Base-by-base conservation (phyloP, 1,139 yeast genomes). In the Geotrichum restrictum region DNA sequence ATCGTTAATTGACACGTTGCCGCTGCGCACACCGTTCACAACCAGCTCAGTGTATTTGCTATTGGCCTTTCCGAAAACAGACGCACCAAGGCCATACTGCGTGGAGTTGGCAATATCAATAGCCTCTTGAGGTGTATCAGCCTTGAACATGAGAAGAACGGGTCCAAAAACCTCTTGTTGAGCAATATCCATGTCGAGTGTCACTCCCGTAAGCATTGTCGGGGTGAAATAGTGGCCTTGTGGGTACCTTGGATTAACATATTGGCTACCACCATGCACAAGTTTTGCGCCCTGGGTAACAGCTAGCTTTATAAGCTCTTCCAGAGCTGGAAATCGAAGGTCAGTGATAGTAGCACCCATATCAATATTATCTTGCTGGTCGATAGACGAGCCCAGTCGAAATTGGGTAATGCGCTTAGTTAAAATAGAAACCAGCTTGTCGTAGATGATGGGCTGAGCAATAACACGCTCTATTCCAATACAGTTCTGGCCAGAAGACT, bases 401-500 rank as follows among this genome's bases (percentile, higher is more conserved):
- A 93, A 70, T 36, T 72, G 65, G 7, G 77, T 74, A 33, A 93
- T 80, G 55, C 94, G 76, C 38, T 74, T 69, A 1, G 77, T 63
- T 45, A 93, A 72, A 10, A 81, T 78, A 0, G 74, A 70, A 1
- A 83, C 82, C 43, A 93, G 71, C 43, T 70, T 64, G 31, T 81
- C 83, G 68, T 93, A 91, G 36, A 81, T 79, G 46, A 74, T 73
- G 2, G 83, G 85, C 52, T 83, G 74, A 45, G 89, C 88, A 57
- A 93, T 84, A 2, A 93, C 95, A 58, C 98, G 77, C 70, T 93
- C 98, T 53, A 93, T 86, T 43, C 98, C 98, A 65, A 93, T 93
- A 72, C 98, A 93, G 67, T 93, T 93, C 68, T 93, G 98, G 8
- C 98, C 98, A 0, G 96, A 88, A 54, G 96, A 86, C 70, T 93